Evolutionary conservation across 768 basidiomycete species (phyloP).

Genomic region (Suillus sp.): DNA sequence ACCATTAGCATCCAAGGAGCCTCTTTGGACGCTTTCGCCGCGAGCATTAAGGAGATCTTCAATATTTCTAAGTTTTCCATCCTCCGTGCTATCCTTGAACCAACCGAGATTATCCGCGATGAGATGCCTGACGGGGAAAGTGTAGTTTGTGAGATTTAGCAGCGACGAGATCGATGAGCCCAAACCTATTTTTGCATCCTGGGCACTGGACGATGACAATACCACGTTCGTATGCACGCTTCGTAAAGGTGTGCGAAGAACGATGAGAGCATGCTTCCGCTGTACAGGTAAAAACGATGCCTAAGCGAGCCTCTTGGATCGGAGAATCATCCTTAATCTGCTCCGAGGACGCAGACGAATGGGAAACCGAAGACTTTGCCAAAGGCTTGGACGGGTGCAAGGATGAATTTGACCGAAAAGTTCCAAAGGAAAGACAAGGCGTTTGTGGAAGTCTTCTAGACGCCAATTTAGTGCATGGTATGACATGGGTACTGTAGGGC

Average conservation of each 20-base stretch:
- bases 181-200: conserved; percentile 82
- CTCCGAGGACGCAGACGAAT: conserved; percentile 10
- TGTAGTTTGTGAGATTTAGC: not conserved
- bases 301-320: conserved; percentile 56
- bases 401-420: conserved; percentile 25
- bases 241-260: conserved; percentile 87
- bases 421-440: conserved; percentile 30
- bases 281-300: conserved; percentile 87
- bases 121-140: conserved; percentile 56
- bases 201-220: conserved; percentile 94
- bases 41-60: conserved; percentile 80
- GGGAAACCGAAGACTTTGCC: conserved; percentile 5
- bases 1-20: conserved; percentile 48
- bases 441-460: not conserved
- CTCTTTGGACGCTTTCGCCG: conserved; percentile 72
- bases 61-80: conserved; percentile 72
- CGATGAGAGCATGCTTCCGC: conserved; percentile 71
- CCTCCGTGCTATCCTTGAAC: conserved; percentile 83
- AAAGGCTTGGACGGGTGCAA: not conserved
- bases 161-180: conserved; percentile 10
- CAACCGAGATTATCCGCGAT: conserved; percentile 91
- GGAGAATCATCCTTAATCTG: conserved; percentile 38
- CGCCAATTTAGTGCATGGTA: not conserved
- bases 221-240: conserved; percentile 81
- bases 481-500: not conserved